Evolutionary conservation across 495 filamentous ascomycete species (phyloP).

Genomic region (Cercophora scortea): DNA sequence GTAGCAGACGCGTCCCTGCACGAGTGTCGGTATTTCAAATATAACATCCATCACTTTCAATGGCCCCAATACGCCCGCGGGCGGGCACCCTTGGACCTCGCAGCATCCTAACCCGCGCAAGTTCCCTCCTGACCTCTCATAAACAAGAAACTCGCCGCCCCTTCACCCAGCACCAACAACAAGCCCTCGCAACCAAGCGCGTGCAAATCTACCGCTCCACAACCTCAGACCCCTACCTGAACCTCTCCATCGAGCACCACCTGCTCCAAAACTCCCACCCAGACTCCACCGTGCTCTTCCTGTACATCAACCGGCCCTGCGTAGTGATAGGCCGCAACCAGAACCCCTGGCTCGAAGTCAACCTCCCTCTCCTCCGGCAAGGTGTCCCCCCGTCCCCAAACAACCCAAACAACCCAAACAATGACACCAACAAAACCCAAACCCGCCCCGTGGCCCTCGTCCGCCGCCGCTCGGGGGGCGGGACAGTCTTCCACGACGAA

Average conservation of each 20-base stretch:
- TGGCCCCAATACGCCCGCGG: not conserved
- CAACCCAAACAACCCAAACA: not conserved
- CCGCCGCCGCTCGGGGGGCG: conserved; percentile 77
- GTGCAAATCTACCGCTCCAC: conserved; percentile 69
- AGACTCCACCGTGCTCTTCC: conserved; percentile 68
- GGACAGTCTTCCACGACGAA: conserved; percentile 85
- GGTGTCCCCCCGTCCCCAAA: conserved; percentile 3
- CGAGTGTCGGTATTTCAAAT: too few relatives aligned
- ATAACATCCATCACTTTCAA: not conserved
- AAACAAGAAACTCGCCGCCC: not conserved
- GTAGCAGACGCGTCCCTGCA: too few relatives aligned
- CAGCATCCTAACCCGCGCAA: not conserved
- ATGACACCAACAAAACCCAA: not conserved
- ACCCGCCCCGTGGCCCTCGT: conserved; percentile 48
- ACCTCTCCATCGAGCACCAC: conserved; percentile 92
- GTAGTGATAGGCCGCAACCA: conserved; percentile 93
- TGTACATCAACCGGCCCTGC: conserved; percentile 80
- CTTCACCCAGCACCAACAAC: not conserved
- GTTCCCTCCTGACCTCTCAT: not conserved
- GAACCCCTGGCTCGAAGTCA: conserved; percentile 91
- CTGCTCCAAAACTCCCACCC: conserved; percentile 65
- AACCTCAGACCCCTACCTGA: conserved; percentile 71
- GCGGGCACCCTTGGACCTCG: not conserved
- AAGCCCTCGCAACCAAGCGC: conserved; percentile 1
- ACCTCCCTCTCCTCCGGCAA: conserved; percentile 50